Percentiles rank a stretch among this genome's conserved stretches.
These are phyloP conservation scores for Haplographium delicatum DNA, from an alignment of 495 filamentous ascomycete genomes.

Conservation along the genomic window DNA sequence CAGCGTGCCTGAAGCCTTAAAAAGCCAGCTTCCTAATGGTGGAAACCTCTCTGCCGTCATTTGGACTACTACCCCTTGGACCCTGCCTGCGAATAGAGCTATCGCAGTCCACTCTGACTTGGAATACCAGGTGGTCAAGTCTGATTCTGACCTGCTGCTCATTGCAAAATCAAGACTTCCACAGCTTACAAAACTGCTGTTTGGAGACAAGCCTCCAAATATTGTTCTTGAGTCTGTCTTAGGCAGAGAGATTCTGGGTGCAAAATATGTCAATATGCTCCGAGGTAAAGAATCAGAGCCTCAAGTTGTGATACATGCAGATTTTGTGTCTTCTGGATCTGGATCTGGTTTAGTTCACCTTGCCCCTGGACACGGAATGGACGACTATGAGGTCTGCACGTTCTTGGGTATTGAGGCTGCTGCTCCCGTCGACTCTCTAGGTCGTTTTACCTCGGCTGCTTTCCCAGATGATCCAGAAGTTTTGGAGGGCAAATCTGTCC, in stretches of 20 bases:
- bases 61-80: conserved; percentile 99
- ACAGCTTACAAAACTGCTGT: conserved; percentile 37
- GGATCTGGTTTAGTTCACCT: conserved; percentile 91
- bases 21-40: conserved; percentile 26
- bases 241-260: conserved; percentile 60
- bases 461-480: conserved; percentile 57
- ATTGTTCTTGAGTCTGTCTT: conserved; percentile 52
- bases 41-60: conserved; percentile 65
- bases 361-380: conserved; percentile 92
- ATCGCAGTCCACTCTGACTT: conserved; percentile 73
- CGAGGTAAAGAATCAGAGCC: conserved; percentile 44
- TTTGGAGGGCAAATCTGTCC: conserved; percentile 57
- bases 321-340: conserved; percentile 81
- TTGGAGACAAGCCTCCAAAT: conserved; percentile 26
- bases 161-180: conserved; percentile 63
- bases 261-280: conserved; percentile 62
- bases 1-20: conserved; percentile 42
- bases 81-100: conserved; percentile 84
- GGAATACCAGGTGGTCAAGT: conserved; percentile 64
- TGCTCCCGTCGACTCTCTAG: conserved; percentile 77
- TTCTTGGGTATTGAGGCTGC: conserved; percentile 58
- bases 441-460: conserved; percentile 70
- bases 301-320: conserved; percentile 70
- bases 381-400: conserved; percentile 85
- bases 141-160: conserved; percentile 53